A percentile compares a stretch with the other conserved stretches of the same genome.
These are phyloP conservation scores for Cladorrhinum sp. DNA, from an alignment of 2,329 filamentous ascomycete genomes.

Conservation along the genomic window DNA sequence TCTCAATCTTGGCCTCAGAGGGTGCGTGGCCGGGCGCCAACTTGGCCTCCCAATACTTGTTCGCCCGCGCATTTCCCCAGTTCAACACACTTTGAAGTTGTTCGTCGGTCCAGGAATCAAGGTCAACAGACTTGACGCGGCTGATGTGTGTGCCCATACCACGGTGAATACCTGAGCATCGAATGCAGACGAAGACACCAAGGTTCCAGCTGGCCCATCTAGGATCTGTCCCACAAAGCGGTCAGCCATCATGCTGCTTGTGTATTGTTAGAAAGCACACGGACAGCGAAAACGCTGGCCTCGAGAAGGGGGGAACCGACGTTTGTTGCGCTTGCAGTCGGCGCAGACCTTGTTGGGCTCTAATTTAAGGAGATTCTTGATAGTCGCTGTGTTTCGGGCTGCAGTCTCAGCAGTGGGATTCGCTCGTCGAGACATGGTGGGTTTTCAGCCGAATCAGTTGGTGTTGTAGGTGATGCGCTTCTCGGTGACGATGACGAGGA, in stretches of 20 bases:
- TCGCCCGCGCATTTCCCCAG: constrained; percentile 95
- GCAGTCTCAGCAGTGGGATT: constrained; percentile 79
- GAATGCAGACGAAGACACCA: constrained; percentile 95
- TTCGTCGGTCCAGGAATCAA: constrained; percentile 98
- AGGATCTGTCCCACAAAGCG: constrained; percentile 60
- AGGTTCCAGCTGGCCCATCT: constrained; percentile 99
- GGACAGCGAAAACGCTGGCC: background rate
- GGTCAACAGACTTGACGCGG: constrained; percentile 94
- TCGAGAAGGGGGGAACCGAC: constrained; percentile 42
- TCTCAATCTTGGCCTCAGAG: constrained; percentile 97
- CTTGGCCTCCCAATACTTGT: constrained; percentile 99
- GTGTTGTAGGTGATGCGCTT: background rate
- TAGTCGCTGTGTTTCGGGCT: constrained; percentile 83
- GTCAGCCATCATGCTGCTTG: constrained; percentile 9
- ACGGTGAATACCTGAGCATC: constrained; percentile 96
- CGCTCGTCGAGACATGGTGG: constrained; percentile 71
- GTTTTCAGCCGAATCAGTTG: background rate
- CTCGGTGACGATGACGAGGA: background rate
- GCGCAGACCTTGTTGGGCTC: constrained; percentile 96
- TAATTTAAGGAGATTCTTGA: constrained; percentile 92
- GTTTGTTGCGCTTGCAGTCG: constrained; percentile 98
- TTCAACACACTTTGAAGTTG: constrained; percentile 89
- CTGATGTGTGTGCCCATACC: constrained; percentile 99
- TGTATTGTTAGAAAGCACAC: constrained; percentile 34
- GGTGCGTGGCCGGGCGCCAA: constrained; percentile 86